Percentiles rank a stretch among this genome's conserved stretches.
phyloP scores from a whole-genome alignment of 1,139 yeast species.

The Sugiyamaella grinbergsii region DNA sequence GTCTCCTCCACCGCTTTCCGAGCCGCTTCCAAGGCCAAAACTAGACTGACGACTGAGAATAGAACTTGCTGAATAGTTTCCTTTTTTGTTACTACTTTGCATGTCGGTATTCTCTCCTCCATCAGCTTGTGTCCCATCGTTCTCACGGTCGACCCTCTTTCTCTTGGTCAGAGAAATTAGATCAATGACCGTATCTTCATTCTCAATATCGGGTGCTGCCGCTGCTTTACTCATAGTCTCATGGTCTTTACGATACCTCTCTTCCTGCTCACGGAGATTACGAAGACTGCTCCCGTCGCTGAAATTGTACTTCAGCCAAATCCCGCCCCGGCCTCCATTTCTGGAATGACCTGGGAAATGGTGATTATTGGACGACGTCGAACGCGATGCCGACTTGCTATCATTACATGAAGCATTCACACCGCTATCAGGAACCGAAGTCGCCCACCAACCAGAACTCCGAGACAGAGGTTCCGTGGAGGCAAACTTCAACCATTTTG shows the following conservation, averaged over 20 bases:
- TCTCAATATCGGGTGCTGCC: neutral
- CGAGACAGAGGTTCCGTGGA: neutral
- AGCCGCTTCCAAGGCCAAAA: neutral
- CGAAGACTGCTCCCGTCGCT: conserved; percentile 12
- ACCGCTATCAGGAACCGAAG: no score
- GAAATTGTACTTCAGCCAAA: conserved; percentile 13
- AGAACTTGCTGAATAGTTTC: neutral
- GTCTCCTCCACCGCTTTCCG: conserved; percentile 1
- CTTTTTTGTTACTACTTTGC: neutral
- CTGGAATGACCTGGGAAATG: neutral
- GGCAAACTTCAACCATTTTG: conserved; percentile 10
- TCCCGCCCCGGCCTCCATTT: conserved; percentile 2
- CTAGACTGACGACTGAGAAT: no score
- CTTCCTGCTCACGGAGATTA: conserved; percentile 12
- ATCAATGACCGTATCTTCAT: conserved; percentile 7
- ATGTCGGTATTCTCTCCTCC: neutral
- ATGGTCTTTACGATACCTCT: conserved; percentile 10
- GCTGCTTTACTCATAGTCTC: neutral
- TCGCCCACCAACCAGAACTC: neutral
- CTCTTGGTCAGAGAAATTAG: conserved; percentile 13
- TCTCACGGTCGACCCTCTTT: neutral
- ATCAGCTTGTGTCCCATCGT: neutral
- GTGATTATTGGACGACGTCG: neutral
- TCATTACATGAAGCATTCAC: no score
- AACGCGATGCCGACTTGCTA: no score